phyloP scores from a whole-genome alignment of 192 early-diverging fungal species.

The Rhizophagus prolifer region DNA sequence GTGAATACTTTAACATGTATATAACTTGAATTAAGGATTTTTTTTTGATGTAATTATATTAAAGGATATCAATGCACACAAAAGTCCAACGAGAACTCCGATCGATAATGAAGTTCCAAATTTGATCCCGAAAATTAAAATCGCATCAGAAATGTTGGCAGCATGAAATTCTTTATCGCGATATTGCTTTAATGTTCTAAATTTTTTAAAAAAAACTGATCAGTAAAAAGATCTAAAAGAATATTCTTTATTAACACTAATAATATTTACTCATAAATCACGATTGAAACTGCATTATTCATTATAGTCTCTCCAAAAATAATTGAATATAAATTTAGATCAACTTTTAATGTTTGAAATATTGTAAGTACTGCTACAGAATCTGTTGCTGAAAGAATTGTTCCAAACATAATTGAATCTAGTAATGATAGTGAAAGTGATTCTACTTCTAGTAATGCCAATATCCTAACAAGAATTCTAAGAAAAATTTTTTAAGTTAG shows the following conservation, averaged over 20 bases:
- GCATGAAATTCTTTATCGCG: constrained; percentile 69
- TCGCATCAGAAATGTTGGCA: constrained; percentile 58
- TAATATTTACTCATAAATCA: constrained; percentile 69
- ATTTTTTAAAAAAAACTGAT: neutral
- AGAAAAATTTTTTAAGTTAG: neutral
- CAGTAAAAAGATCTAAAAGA: neutral
- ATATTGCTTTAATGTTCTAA: constrained; percentile 73
- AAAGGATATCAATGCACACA: constrained; percentile 67
- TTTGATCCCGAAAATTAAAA: constrained; percentile 75
- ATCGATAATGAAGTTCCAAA: constrained; percentile 83
- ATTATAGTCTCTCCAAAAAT: constrained; percentile 95
- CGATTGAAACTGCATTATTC: constrained; percentile 96
- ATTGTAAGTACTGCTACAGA: constrained; percentile 95
- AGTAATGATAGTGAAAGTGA: constrained; percentile 73
- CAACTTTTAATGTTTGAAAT: constrained; percentile 90
- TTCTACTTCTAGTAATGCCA: constrained; percentile 71
- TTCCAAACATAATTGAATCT: constrained; percentile 94
- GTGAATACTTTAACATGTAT: constrained; percentile 75
- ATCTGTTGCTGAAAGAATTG: constrained; percentile 94
- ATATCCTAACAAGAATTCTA: constrained; percentile 67
- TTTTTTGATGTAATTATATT: neutral
- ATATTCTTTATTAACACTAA: neutral
- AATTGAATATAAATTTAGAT: constrained; percentile 91
- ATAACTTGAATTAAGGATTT: constrained; percentile 15
- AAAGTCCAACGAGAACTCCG: constrained; percentile 76